Conservation (phyloP, 2,329 filamentous ascomycete species). For the Elsinoe arachidis region DNA sequence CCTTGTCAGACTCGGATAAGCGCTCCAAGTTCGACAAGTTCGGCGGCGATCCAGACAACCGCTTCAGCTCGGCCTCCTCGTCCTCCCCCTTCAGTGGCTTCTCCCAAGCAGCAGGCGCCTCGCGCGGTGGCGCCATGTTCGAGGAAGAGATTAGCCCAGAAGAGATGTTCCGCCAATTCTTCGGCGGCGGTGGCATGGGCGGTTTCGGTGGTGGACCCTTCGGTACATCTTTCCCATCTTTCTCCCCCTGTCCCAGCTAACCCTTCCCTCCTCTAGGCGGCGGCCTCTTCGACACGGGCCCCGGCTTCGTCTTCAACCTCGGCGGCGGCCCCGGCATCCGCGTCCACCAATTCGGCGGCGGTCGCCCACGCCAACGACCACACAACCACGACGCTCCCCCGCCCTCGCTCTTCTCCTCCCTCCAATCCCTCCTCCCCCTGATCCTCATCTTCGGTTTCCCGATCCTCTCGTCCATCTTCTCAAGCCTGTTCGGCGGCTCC, state of each 20-base stretch:
- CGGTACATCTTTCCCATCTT: slow-evolving; percentile 17
- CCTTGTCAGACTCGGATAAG: slow-evolving; percentile 90
- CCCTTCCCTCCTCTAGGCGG: slow-evolving; percentile 30
- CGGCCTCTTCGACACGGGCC: slow-evolving; percentile 63
- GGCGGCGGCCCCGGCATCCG: slow-evolving; percentile 76
- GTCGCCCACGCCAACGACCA: slow-evolving; percentile 65
- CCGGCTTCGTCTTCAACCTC: slow-evolving; percentile 91
- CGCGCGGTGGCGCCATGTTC: slow-evolving; percentile 53
- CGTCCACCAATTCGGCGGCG: slow-evolving; percentile 91
- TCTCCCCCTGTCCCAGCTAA: slow-evolving; percentile 8
- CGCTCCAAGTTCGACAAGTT: slow-evolving; percentile 78
- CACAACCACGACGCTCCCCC: slow-evolving; percentile 48
- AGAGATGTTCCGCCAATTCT: slow-evolving; percentile 95
- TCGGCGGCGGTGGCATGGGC: slow-evolving; percentile 60
- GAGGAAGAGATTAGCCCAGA: slow-evolving; percentile 92
- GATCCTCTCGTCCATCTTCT: slow-evolving; percentile 71
- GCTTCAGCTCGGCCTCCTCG: slow-evolving; percentile 56
- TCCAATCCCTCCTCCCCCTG: slow-evolving; percentile 57
- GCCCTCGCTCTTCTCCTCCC: slow-evolving; percentile 39
- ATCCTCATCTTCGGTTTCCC: slow-evolving; percentile 81
- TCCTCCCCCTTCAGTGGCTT: slow-evolving; percentile 59
- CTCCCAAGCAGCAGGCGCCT: slow-evolving; percentile 29
- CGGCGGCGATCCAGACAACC: slow-evolving; percentile 84
- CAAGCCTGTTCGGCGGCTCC: slow-evolving; percentile 56
- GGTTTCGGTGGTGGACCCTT: slow-evolving; percentile 51